Conservation (phyloP, 805 yeast species). For the Wickerhamomyces bovis region DNA sequence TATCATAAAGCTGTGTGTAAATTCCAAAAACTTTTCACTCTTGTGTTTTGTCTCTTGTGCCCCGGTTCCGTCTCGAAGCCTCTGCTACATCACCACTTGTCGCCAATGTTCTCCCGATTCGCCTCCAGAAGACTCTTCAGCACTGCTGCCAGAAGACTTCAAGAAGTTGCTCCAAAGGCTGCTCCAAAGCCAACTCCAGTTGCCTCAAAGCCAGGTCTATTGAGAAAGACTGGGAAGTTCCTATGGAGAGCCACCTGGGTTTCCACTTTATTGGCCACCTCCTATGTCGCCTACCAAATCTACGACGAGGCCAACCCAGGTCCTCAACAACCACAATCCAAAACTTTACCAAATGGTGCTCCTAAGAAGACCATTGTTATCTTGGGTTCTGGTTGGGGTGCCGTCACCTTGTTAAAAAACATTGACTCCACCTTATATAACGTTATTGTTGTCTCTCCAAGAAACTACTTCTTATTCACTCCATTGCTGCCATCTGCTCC, state of each 20-base stretch:
- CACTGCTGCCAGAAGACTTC: constrained; percentile 6
- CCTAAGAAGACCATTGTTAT: constrained; percentile 48
- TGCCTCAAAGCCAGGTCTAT: constrained; percentile 15
- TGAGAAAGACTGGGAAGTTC: constrained; percentile 18
- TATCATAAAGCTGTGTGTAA: too few species aligned
- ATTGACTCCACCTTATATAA: constrained; percentile 84
- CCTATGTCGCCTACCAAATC: constrained; percentile 55
- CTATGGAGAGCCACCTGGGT: constrained; percentile 45
- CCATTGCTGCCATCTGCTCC: constrained; percentile 95
- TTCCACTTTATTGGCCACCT: constrained; percentile 45
- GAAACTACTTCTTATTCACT: constrained; percentile 92
- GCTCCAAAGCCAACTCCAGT: constrained; percentile 7
- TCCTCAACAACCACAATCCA: constrained; percentile 55
- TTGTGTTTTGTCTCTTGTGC: background rate
- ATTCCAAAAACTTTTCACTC: background rate
- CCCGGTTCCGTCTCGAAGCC: too few species aligned
- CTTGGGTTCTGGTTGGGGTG: constrained; percentile 94
- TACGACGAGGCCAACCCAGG: constrained; percentile 59
- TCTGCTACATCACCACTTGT: background rate
- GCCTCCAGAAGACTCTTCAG: constrained; percentile 8
- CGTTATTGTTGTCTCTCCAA: constrained; percentile 85
- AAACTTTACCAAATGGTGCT: constrained; percentile 40
- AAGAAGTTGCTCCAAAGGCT: constrained; percentile 3
- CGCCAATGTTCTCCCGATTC: constrained; percentile 6
- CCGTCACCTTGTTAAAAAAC: constrained; percentile 76